Evolutionary conservation across 1,284 basidiomycete genomes (phyloP), one percentile per base, ranked within the genome.

Genomic region (Ustilago crameri): DNA sequence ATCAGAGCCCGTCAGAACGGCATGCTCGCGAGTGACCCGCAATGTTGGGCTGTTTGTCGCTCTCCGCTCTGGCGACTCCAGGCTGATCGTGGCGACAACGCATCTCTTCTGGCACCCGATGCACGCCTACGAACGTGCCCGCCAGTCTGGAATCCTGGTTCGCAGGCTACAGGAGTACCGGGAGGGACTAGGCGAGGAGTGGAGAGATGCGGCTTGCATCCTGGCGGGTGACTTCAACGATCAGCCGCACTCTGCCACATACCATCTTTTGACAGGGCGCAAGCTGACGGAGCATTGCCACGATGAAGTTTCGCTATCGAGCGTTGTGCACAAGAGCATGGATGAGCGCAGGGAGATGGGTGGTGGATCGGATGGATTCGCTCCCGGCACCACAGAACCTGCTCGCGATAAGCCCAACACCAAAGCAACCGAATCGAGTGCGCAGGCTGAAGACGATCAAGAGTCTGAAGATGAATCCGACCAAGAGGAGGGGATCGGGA

Each of bases 191-290:
- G 86, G 85, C 3, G 84, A 87, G 42, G 79, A 80, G 2, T 85
- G 85, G 59, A 78, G 82, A 4, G 62, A 85, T 43, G 95, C 92
- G 91, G 90, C 93, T 0, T 89, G 90, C 60, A 85, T 96, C 57
- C 85, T 97, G 35, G 89, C 91, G 0, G 95, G 95, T 70, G 95
- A 98, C 83, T 93, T 98, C 85, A 98, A 98, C 84, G 93, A 93
- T 53, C 86, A 90, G 35, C 95, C 95, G 0, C 88, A 88, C 68
- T 95, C 96, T 80, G 87, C 91, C 2, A 89, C 89, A 0, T 98
- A 98, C 82, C 88, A 91, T 22, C 86, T 98, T n/a, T 83, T 95
- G 34, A 83, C 82, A 1, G 81, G 80, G 10, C 87, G 89, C 1
- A 87, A 88, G 14, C 18, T 59, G 27, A 56, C 51, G 3, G 52